Percentiles rank a stretch among this genome's conserved stretches.
phyloP scores from a whole-genome alignment of 1,284 basidiomycete species.

The Mycena citricolor region DNA sequence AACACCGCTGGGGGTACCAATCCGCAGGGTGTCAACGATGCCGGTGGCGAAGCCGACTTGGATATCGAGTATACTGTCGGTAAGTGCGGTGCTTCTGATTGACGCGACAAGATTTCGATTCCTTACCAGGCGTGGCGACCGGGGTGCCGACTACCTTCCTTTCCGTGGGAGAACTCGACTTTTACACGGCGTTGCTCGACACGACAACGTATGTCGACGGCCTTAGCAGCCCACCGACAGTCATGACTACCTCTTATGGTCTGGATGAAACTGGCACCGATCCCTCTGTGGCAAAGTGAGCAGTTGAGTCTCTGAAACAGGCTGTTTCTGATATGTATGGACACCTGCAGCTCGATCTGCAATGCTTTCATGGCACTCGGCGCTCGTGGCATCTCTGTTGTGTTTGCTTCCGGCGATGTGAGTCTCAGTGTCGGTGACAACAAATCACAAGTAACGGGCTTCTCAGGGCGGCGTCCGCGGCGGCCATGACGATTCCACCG shows the following conservation, averaged over 20 bases:
- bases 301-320: constrained; percentile 32
- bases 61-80: constrained; percentile 48
- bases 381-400: constrained; percentile 44
- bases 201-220: constrained; percentile 29
- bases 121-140: constrained; percentile 30
- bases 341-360: constrained; percentile 27
- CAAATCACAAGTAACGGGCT: not conserved
- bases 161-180: constrained; percentile 1
- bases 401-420: constrained; percentile 49
- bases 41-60: constrained; percentile 44
- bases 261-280: constrained; percentile 6
- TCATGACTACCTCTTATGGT: constrained; percentile 20
- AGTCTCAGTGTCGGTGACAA: constrained; percentile 15
- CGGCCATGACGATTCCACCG: constrained; percentile 52
- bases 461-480: constrained; percentile 45
- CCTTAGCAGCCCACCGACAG: constrained; percentile 26
- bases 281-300: constrained; percentile 15
- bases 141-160: constrained; percentile 6
- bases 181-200: constrained; percentile 26
- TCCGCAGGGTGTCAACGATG: constrained; percentile 35
- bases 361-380: constrained; percentile 32
- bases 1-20: constrained; percentile 46
- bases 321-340: too few species aligned
- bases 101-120: not conserved
- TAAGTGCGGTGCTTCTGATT: not conserved